Evolutionary conservation across 2,329 filamentous ascomycete species (phyloP).

Genomic region (Stemphylium lycopersici): DNA sequence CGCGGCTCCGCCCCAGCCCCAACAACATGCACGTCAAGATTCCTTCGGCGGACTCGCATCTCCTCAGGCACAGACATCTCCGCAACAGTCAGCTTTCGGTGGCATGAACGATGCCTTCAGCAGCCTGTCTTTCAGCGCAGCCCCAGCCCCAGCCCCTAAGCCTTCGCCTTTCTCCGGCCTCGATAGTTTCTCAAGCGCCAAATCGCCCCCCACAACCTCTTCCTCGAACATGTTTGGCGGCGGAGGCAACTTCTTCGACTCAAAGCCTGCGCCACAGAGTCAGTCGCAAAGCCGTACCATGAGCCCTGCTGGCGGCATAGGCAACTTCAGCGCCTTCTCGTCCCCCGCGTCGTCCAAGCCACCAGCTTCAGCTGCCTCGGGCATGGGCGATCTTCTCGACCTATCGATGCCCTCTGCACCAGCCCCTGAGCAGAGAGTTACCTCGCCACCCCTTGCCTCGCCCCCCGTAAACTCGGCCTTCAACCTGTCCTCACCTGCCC

Average conservation of each 20-base stretch:
- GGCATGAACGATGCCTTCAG: constrained; percentile 84
- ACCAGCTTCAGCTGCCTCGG: constrained; percentile 58
- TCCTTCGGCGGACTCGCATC: constrained; percentile 56
- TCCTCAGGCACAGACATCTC: constrained; percentile 46
- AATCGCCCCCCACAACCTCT: constrained; percentile 50
- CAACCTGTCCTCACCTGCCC: constrained; percentile 52
- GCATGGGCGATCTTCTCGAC: constrained; percentile 80
- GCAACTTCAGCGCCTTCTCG: constrained; percentile 70
- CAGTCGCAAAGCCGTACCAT: constrained; percentile 56
- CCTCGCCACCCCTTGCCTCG: constrained; percentile 39
- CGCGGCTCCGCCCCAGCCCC: constrained; percentile 61
- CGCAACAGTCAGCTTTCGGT: constrained; percentile 58
- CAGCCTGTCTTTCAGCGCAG: constrained; percentile 64
- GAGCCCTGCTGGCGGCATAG: constrained; percentile 62
- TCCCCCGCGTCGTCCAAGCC: constrained; percentile 58
- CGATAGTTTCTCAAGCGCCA: constrained; percentile 57
- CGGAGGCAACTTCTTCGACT: constrained; percentile 84
- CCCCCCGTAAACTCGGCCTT: constrained; percentile 71
- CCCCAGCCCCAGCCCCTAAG: constrained; percentile 57
- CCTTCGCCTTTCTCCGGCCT: constrained; percentile 69
- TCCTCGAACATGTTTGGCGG: constrained; percentile 60
- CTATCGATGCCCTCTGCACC: constrained; percentile 56
- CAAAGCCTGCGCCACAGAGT: constrained; percentile 58
- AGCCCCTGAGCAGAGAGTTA: constrained; percentile 33
- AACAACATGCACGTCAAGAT: constrained; percentile 61